These are phyloP conservation scores for Reticulomyxa filosa DNA, from an alignment of 78 protist genomes.

Conservation along the genomic window DNA sequence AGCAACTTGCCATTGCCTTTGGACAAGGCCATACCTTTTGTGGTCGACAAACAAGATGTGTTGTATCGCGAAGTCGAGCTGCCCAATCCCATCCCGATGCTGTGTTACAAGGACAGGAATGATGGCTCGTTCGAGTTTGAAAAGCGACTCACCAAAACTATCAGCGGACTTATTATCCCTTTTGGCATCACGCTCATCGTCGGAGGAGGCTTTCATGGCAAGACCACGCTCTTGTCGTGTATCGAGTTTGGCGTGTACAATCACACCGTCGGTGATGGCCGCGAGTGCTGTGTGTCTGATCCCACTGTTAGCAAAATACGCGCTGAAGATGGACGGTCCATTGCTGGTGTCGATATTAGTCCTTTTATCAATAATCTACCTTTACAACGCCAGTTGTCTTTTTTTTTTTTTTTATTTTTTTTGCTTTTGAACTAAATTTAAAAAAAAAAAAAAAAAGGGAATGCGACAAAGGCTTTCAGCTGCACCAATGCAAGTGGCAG, in stretches of 20 bases:
- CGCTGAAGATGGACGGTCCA: not conserved
- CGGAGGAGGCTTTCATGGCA: conserved; percentile 3
- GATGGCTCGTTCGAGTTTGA: too few relatives aligned
- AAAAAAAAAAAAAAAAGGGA: too few relatives aligned
- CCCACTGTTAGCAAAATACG: not conserved
- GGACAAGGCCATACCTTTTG: too few relatives aligned
- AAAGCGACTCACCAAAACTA: too few relatives aligned
- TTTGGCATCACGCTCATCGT: not conserved
- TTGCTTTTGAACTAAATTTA: not conserved
- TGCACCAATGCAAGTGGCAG: not conserved
- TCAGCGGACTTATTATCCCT: too few relatives aligned
- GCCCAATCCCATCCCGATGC: too few relatives aligned
- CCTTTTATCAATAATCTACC: conserved; percentile 5
- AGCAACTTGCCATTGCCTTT: too few relatives aligned
- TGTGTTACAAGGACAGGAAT: too few relatives aligned
- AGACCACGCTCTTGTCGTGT: not conserved
- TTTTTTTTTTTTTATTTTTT: not conserved
- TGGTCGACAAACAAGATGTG: too few relatives aligned
- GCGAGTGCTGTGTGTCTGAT: not conserved
- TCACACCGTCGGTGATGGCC: conserved; percentile 1
- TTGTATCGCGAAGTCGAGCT: too few relatives aligned
- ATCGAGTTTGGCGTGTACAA: not conserved
- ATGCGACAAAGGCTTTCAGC: not conserved
- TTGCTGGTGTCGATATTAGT: not conserved
- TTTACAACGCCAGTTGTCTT: not conserved